Evolutionary conservation across 371 early-diverging fungal genomes (phyloP).

Genomic region (Funneliformis caledonium): DNA sequence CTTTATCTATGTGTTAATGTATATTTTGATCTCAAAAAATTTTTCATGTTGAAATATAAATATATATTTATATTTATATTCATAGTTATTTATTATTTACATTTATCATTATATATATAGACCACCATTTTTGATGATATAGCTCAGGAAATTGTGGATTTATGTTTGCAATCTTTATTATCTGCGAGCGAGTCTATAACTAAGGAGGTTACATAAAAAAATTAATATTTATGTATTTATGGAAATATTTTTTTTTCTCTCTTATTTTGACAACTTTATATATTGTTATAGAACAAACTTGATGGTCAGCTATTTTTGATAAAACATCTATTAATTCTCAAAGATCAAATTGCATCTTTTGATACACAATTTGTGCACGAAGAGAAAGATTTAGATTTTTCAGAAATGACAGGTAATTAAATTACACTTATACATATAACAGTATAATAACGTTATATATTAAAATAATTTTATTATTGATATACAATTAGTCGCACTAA

Average conservation of each 20-base stretch:
- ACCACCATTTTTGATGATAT: conserved; percentile 79
- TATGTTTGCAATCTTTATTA: conserved; percentile 67
- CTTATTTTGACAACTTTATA: not conserved
- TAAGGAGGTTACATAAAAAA: conserved; percentile 41
- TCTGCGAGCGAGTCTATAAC: conserved; percentile 55
- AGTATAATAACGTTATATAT: not conserved
- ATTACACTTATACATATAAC: not conserved
- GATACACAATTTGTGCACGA: conserved; percentile 74
- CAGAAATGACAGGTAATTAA: conserved; percentile 57
- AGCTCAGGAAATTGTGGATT: conserved; percentile 79
- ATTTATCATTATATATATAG: conserved; percentile 42
- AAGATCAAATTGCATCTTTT: conserved; percentile 81
- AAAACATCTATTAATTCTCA: conserved; percentile 78
- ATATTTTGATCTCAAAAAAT: conserved; percentile 19
- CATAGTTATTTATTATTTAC: not conserved
- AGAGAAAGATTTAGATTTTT: conserved; percentile 72
- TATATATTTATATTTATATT: not conserved
- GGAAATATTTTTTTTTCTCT: not conserved
- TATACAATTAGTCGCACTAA: conserved; percentile 35
- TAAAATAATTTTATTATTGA: conserved; percentile 4
- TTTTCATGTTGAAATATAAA: not conserved
- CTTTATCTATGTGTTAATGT: conserved; percentile 78
- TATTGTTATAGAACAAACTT: conserved; percentile 55
- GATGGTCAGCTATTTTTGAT: conserved; percentile 83
- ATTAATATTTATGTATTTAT: not conserved